Evolutionary conservation across 441 rosid species (phyloP), one percentile per base, ranked within the genome.

Genomic region (Eugenia klotzschiana): DNA sequence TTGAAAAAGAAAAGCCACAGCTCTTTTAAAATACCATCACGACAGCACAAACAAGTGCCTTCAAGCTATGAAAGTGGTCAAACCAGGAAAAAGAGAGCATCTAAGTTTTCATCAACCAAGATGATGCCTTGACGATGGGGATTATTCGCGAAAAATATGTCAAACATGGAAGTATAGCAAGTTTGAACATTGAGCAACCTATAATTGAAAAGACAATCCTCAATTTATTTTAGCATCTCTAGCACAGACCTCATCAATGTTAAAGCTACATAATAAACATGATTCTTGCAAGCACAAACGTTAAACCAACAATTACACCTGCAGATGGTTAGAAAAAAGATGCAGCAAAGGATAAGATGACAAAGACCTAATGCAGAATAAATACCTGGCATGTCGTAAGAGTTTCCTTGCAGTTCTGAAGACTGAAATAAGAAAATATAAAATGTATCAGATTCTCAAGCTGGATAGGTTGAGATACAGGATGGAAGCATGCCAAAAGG

Each of bases 341-440:
- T 8, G 25, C 43, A 51, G 41, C 23, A 27, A 23, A 37, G 8
- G 50, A 82, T 7, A 46, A 60, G 33, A 72, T 27, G 22, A 51
- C 8, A 51, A 50, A 64, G 55, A 6, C 49, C 23, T 60, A 49
- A 14, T n/a, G 83, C 88, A 33, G 81, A 58, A 60, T 79, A 89
- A 91, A 80, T 91, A 93, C 98, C 85, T 95, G 98, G 90, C 94
- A 90, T n/a, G 92, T 85, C 56, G 96, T 87, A 80, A 95, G 97
- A 14, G 92, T 84, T 86, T 91, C 93, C 91, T 91, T 94, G 86
- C 98, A 94, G 58, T 86, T 93, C 60, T 95, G 93, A 72, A 97
- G 96, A 88, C 99, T 97, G 97, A 80, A 80, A 9, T 80, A 27
- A 77, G 22, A 60, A 52, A 74, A 26, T 51, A 79, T 29, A 55